phyloP scores from a whole-genome alignment of 2,329 filamentous ascomycete species.

The Fusarium sp. region DNA sequence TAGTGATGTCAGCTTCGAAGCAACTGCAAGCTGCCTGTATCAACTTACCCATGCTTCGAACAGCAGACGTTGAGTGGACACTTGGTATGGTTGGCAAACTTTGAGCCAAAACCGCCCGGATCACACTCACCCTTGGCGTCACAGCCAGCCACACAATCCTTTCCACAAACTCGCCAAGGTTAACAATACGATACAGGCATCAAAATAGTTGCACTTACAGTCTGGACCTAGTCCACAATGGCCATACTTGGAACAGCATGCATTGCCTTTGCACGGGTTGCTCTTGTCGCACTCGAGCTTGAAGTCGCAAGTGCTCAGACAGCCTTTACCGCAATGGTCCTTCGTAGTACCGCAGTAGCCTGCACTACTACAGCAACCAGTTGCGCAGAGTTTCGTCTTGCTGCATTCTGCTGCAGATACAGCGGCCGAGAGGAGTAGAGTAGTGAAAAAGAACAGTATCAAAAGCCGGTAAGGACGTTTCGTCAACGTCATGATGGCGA shows the following conservation, averaged over 20 bases:
- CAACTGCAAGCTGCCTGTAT: background rate
- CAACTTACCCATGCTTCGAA: background rate
- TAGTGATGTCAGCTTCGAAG: background rate
- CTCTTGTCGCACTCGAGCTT: slow-evolving; percentile 42
- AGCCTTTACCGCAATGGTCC: slow-evolving; percentile 3
- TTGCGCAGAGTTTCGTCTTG: slow-evolving; percentile 20
- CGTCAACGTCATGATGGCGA: too few species aligned
- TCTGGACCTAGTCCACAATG: slow-evolving; percentile 40
- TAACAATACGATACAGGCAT: background rate
- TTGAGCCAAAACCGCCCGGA: background rate
- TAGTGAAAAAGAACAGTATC: too few species aligned
- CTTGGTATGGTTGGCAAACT: background rate
- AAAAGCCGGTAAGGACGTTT: too few species aligned
- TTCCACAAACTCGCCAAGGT: background rate
- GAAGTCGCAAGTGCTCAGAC: slow-evolving; percentile 37
- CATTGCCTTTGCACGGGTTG: slow-evolving; percentile 42
- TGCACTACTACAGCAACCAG: slow-evolving; percentile 30
- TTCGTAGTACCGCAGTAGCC: slow-evolving; percentile 37
- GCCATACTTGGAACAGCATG: slow-evolving; percentile 41
- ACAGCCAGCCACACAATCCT: slow-evolving; percentile 33
- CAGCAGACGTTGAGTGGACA: background rate
- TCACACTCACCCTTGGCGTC: slow-evolving; percentile 27
- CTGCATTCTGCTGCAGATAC: background rate
- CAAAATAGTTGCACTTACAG: background rate
- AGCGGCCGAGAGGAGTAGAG: too few species aligned